These are phyloP conservation scores for Alloascoidea hylecoeti DNA, from an alignment of 805 yeast species.

Conservation along the genomic window DNA sequence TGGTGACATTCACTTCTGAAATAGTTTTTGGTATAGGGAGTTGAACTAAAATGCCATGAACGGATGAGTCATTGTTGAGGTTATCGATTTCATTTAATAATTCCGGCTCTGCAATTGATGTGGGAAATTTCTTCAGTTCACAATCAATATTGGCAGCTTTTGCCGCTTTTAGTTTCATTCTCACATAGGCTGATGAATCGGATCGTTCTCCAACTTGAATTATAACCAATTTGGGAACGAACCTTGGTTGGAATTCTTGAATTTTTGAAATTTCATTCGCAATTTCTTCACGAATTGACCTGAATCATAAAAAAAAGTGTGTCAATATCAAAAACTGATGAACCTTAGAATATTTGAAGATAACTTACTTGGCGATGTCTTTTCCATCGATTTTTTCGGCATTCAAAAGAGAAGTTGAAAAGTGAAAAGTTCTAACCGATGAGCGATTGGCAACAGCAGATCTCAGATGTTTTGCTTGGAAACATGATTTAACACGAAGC, in stretches of 20 bases:
- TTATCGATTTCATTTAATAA: conserved; percentile 36
- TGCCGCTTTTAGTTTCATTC: conserved; percentile 71
- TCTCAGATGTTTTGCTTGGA: no score
- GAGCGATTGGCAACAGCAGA: no score
- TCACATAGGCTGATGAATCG: conserved; percentile 71
- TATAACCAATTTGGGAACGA: conserved; percentile 53
- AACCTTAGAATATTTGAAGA: conserved; percentile 10
- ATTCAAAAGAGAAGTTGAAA: not conserved
- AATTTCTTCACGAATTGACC: conserved; percentile 12
- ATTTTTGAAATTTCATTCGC: conserved; percentile 21
- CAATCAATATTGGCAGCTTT: conserved; percentile 54
- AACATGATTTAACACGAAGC: no score
- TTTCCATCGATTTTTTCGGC: conserved; percentile 25
- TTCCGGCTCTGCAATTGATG: conserved; percentile 37
- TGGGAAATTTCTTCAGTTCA: conserved; percentile 44
- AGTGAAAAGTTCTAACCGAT: not conserved
- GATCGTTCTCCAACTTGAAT: conserved; percentile 69
- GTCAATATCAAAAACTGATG: not conserved
- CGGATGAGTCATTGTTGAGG: conserved; percentile 42
- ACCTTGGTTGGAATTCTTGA: conserved; percentile 32
- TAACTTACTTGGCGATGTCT: conserved; percentile 27
- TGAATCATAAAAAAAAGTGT: not conserved
- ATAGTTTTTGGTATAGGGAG: conserved; percentile 64
- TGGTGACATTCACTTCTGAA: conserved; percentile 53
- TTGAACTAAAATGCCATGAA: conserved; percentile 67